phyloP scores from a whole-genome alignment of 1,284 basidiomycete genomes.

The Rhodofomes roseus region DNA sequence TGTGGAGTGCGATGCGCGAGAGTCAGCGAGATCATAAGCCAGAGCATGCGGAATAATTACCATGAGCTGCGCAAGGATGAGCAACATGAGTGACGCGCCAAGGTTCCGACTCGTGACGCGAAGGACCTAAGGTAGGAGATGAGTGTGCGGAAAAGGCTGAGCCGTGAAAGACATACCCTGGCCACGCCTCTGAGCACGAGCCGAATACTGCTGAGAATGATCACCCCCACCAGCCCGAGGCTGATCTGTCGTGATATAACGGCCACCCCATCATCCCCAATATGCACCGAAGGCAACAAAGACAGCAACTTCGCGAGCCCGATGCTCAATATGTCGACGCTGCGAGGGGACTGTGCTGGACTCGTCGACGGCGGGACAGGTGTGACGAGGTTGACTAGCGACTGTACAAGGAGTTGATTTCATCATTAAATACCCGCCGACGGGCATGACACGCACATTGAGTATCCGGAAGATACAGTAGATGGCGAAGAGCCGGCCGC shows the following conservation, averaged over 20 bases:
- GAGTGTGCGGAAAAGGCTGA: not conserved
- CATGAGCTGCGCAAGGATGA: constrained; percentile 76
- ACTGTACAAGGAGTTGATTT: constrained; percentile 33
- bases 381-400: constrained; percentile 51
- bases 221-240: constrained; percentile 63
- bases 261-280: constrained; percentile 38
- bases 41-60: constrained; percentile 34
- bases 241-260: constrained; percentile 64
- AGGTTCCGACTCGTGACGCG: constrained; percentile 64
- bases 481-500: constrained; percentile 53
- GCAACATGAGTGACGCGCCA: constrained; percentile 67
- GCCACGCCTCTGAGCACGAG: constrained; percentile 64
- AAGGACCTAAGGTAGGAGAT: constrained; percentile 39
- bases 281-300: constrained; percentile 37
- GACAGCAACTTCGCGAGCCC: constrained; percentile 50
- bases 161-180: constrained; percentile 38
- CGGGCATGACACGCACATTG: constrained; percentile 45
- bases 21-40: not conserved
- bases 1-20: constrained; percentile 21
- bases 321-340: constrained; percentile 60
- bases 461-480: constrained; percentile 67
- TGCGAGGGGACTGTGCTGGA: constrained; percentile 35
- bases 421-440: not conserved
- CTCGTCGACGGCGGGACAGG: constrained; percentile 35
- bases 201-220: constrained; percentile 68